A percentile compares a stretch with the other conserved stretches of the same genome.
Conservation (phyloP, 805 yeast genomes). For the Starmerella powellii region DNA sequence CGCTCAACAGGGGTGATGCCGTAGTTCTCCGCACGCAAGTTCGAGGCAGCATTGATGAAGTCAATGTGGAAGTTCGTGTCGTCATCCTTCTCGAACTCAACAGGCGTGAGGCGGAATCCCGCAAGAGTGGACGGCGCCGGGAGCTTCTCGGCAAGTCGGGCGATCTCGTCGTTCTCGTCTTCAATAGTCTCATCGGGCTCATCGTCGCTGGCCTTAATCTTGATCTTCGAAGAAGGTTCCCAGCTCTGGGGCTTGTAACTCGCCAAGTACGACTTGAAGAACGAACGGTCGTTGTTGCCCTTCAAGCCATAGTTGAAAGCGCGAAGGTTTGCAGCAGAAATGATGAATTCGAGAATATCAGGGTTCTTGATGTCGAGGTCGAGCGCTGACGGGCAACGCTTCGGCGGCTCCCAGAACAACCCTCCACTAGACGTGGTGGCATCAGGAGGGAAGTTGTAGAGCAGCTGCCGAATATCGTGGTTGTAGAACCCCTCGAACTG, state of each 20-base stretch:
- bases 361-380: slow-evolving; percentile 60
- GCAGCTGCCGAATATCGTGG: slow-evolving; percentile 77
- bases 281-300: slow-evolving; percentile 45
- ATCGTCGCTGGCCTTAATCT: slow-evolving; percentile 81
- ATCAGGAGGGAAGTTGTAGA: slow-evolving; percentile 90
- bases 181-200: slow-evolving; percentile 53
- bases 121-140: slow-evolving; percentile 84
- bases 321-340: slow-evolving; percentile 81
- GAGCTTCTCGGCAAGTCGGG: slow-evolving; percentile 53
- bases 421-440: slow-evolving; percentile 82
- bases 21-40: slow-evolving; percentile 88
- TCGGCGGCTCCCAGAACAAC: slow-evolving; percentile 96
- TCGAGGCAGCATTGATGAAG: slow-evolving; percentile 90
- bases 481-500: slow-evolving; percentile 78
- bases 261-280: slow-evolving; percentile 40
- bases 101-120: slow-evolving; percentile 77
- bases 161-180: slow-evolving; percentile 19
- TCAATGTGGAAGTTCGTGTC: slow-evolving; percentile 94
- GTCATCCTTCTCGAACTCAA: slow-evolving; percentile 95
- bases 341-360: slow-evolving; percentile 71
- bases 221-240: slow-evolving; percentile 59
- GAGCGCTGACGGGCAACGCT: slow-evolving; percentile 87
- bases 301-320: slow-evolving; percentile 85
- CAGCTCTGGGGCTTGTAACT: slow-evolving; percentile 48
- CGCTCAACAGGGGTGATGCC: slow-evolving; percentile 79